Base-by-base conservation (phyloP, 1,284 basidiomycete species). In the Leccinum ponderosum region DNA sequence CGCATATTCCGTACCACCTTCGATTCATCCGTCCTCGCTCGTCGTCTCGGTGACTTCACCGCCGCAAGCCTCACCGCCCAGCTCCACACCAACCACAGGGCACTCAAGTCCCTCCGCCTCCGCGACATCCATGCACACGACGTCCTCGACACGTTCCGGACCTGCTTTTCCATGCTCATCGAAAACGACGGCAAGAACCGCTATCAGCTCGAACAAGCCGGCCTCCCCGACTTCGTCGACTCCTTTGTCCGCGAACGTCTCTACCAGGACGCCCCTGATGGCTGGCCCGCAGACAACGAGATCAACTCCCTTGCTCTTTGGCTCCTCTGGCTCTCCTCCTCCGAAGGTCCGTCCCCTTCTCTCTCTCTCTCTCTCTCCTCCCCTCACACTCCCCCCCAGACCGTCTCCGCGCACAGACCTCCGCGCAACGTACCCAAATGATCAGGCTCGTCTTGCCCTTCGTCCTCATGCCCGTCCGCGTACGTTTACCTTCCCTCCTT, bases 181-280 rank as follows among this genome's bases (percentile, higher is more conserved):
- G 91, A 93, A 69, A 89, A 91, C 77, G 87, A 94, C 71, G 90
- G 89, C 33, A 84, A 83, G 73, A 94, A 94, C 70, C 74, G 81
- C 27, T 73, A 69, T 3, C 89, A 89, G 70, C 80, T 93, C 55
- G 76, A 82, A 56, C 77, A 76, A 53, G 86, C 81, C 0, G 79
- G 81, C 7, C 74, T 86, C 6, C 76, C 79, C 42, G 63, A 64
- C 9, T 83, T 84, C 59, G 76, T 84, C n/a, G 77, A 82, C 56
- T 42, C 63, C 0, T 84, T 80, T 62, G 73, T 87, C 37, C 76
- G 78, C 42, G 65, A 67, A 22, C 76, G 79, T 8, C 73, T 88
- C 22, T 81, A 81, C 75, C 77, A 81, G 35, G 66, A 75, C 53
- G 22, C 44, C 8, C 54, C 73, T 58, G 70, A 79, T 50, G 84